Percentiles rank a stretch among this genome's conserved stretches.
These are phyloP conservation scores for Talaromyces sp. DNA, from an alignment of 2,329 filamentous ascomycete genomes.

Conservation along the genomic window DNA sequence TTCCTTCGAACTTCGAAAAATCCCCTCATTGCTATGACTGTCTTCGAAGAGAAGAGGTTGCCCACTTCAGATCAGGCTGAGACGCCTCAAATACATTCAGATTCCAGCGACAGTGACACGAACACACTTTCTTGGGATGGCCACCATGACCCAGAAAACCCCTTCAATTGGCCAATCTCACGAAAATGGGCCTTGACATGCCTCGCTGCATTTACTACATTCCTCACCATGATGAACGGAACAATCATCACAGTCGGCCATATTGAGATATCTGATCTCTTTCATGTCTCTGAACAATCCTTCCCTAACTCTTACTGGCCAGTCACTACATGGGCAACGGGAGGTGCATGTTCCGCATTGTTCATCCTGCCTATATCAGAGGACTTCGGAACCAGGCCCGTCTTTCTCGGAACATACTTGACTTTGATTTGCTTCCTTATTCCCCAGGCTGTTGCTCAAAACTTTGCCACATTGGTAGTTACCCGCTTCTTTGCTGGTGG, in stretches of 20 bases:
- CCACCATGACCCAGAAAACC: constrained; percentile 37
- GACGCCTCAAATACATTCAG: constrained; percentile 4
- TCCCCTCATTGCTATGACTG: no score
- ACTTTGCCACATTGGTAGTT: constrained; percentile 50
- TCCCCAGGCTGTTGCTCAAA: constrained; percentile 47
- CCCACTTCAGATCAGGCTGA: neutral
- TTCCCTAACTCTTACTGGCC: constrained; percentile 40
- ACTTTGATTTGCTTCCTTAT: constrained; percentile 47
- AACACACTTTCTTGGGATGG: constrained; percentile 33
- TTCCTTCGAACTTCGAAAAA: no score
- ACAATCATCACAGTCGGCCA: constrained; percentile 45
- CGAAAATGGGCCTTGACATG: constrained; percentile 41
- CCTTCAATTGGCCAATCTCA: constrained; percentile 40
- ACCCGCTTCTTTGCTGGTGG: constrained; percentile 49
- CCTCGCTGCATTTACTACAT: constrained; percentile 34
- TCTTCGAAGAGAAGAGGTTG: no score
- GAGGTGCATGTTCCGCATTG: constrained; percentile 31
- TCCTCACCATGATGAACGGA: constrained; percentile 39
- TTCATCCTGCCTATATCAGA: constrained; percentile 40
- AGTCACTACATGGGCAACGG: constrained; percentile 36
- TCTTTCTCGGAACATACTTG: constrained; percentile 44
- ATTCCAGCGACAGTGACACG: constrained; percentile 17
- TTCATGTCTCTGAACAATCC: constrained; percentile 30
- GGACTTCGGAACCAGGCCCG: constrained; percentile 45
- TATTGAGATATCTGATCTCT: constrained; percentile 37